Conservation (phyloP, 148 eudicot genomes). For the Cornus florida region DNA sequence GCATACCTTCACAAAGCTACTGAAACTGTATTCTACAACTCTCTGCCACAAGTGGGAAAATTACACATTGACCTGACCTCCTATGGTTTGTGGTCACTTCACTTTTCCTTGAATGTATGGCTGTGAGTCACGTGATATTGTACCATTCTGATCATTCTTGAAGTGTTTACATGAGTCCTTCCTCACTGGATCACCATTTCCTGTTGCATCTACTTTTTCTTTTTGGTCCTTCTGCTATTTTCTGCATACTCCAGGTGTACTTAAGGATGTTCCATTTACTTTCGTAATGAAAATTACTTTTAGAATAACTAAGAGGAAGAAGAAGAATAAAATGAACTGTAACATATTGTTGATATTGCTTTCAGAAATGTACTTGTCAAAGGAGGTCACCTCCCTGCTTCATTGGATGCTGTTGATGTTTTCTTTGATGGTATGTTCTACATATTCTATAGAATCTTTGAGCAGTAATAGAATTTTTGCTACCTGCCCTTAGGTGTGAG, state of each 20-base stretch:
- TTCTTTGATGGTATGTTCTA: constrained; percentile 80
- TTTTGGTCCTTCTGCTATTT: background rate
- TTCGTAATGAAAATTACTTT: too few relatives aligned
- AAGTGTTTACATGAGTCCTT: background rate
- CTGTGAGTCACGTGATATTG: background rate
- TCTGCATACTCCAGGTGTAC: background rate
- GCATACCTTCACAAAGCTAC: background rate
- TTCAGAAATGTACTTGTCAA: constrained; percentile 90
- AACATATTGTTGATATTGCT: constrained; percentile 7
- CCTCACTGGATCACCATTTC: too few relatives aligned
- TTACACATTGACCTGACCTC: background rate
- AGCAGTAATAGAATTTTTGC: background rate
- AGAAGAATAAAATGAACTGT: background rate
- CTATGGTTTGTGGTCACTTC: background rate
- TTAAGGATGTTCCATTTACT: too few relatives aligned
- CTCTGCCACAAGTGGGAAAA: background rate
- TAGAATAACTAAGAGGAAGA: background rate
- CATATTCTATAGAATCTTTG: constrained; percentile 5
- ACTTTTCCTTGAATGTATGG: background rate
- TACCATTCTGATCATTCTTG: background rate
- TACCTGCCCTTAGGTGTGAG: background rate
- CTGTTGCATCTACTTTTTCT: background rate
- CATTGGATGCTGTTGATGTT: constrained; percentile 82
- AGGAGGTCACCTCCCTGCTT: constrained; percentile 83
- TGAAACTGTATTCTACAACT: background rate